phyloP scores from a whole-genome alignment of 306 rosid genomes.

The Rubus idaeus region DNA sequence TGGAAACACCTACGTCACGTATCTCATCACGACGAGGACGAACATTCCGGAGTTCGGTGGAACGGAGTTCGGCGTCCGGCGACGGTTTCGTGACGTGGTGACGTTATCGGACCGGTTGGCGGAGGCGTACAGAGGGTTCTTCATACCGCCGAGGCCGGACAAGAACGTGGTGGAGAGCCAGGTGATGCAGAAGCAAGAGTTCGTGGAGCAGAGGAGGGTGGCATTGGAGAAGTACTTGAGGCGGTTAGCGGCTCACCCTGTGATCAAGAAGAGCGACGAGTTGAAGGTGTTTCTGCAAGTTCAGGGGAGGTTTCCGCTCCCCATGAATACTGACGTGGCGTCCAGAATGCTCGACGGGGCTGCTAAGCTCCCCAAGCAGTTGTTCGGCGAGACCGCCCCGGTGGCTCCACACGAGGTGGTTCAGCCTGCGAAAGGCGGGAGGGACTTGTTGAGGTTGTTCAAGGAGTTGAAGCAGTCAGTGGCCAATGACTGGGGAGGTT shows the following conservation, averaged over 20 bases:
- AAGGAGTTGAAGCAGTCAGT: constrained; percentile 87
- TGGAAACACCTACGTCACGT: constrained; percentile 55
- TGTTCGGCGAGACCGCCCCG: constrained; percentile 51
- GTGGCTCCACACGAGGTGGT: constrained; percentile 65
- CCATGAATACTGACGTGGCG: constrained; percentile 57
- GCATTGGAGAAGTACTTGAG: constrained; percentile 84
- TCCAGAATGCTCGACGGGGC: constrained; percentile 97
- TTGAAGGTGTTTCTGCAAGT: constrained; percentile 71
- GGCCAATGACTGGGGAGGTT: constrained; percentile 84
- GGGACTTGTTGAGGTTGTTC: constrained; percentile 83
- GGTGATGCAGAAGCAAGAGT: constrained; percentile 93
- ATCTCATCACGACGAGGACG: constrained; percentile 73
- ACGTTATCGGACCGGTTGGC: constrained; percentile 75
- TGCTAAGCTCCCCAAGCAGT: constrained; percentile 72
- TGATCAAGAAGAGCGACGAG: constrained; percentile 81
- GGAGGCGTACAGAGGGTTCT: constrained; percentile 76
- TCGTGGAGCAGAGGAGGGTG: constrained; percentile 88
- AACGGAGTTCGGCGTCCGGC: constrained; percentile 62
- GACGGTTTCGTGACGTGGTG: constrained; percentile 86
- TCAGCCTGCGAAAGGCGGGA: constrained; percentile 89
- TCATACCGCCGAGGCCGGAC: constrained; percentile 88
- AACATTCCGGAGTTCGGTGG: constrained; percentile 63
- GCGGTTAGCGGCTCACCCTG: constrained; percentile 71
- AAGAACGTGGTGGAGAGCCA: constrained; percentile 94
- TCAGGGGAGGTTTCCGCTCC: constrained; percentile 64